Base-by-base conservation (phyloP, 495 filamentous ascomycete genomes). In the Podospora fimiseda region DNA sequence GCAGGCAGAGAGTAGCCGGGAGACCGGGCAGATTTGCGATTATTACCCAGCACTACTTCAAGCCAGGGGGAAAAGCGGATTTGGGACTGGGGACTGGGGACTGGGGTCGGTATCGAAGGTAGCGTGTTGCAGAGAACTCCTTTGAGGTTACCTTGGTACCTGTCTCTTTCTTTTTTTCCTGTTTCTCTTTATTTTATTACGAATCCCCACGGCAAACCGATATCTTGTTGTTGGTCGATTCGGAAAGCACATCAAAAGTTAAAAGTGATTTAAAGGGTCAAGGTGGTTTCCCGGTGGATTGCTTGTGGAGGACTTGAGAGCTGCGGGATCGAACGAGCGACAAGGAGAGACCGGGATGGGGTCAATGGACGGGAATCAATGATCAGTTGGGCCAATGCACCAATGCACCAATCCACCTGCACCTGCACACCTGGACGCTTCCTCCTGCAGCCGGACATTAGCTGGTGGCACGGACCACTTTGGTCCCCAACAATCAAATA, bases 11-110 rank as follows among this genome's bases (percentile, higher is more conserved):
- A 55, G 47, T 21, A 39, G 41, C 44, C 55, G 49, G 59, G 55
- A 63, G 52, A 30, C 53, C 50, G 51, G 59, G 53, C 54, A 56
- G 62, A 55, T 62, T 65, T 62, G 60, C 54, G 62, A 58, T 57
- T 63, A 57, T 60, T 62, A 56, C 53, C 56, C 48, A 51, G 49
- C 44, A 44, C 61, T 56, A 55, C 55, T 44, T 22, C 13, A 21
- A 22, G 14, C 42, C 22, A 20, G 8, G 27, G 43, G 52, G 52
- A 59, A 42, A 48, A 30, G 57, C 38, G 14, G 39, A 27, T 24
- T 50, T 40, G 22, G 56, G 41, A 40, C 21, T 9, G 21, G 37
- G 48, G 43, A 24, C 42, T 27, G 50, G 37, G 49, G 38, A 37
- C 23, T 22, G 27, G 24, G 21, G 44, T 43, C 52, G 43, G 50